Conservation (phyloP, 129 eudicot species). For the Helianthus tuberosus region DNA sequence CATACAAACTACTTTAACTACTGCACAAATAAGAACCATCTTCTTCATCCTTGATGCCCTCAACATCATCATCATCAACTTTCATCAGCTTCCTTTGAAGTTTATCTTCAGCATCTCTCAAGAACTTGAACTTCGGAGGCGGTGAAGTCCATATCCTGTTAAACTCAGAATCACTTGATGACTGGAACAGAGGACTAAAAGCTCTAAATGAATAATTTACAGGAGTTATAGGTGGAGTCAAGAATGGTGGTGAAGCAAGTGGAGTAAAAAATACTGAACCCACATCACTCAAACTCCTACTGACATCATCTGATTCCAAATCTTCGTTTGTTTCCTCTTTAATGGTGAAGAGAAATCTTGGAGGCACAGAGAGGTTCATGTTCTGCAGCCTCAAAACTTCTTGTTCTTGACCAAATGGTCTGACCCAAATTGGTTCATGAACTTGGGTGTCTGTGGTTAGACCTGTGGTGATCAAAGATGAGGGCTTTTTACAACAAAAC, state of each 20-base stretch:
- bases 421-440: conserved; percentile 57
- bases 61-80: conserved; percentile 24
- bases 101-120: conserved; percentile 92
- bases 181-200: conserved; percentile 56
- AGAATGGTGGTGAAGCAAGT: conserved; percentile 58
- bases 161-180: conserved; percentile 67
- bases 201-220: conserved; percentile 36
- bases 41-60: conserved; percentile 27
- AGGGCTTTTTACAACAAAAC: conserved; percentile 64
- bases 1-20: conserved; percentile 19
- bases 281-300: conserved; percentile 55
- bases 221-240: conserved; percentile 73
- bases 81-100: conserved; percentile 45
- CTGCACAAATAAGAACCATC: conserved; percentile 34
- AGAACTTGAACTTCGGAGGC: conserved; percentile 77
- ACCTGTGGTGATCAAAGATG: conserved; percentile 45
- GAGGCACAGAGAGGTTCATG: conserved; percentile 49
- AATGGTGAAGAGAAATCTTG: conserved; percentile 85
- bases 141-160: conserved; percentile 68
- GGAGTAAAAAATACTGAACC: conserved; percentile 58
- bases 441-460: conserved; percentile 44
- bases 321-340: conserved; percentile 88
- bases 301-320: conserved; percentile 64
- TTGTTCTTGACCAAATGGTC: conserved; percentile 46
- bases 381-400: conserved; percentile 39